phyloP scores from a whole-genome alignment of 2,329 filamentous ascomycete species.

The Neonectria hederae region DNA sequence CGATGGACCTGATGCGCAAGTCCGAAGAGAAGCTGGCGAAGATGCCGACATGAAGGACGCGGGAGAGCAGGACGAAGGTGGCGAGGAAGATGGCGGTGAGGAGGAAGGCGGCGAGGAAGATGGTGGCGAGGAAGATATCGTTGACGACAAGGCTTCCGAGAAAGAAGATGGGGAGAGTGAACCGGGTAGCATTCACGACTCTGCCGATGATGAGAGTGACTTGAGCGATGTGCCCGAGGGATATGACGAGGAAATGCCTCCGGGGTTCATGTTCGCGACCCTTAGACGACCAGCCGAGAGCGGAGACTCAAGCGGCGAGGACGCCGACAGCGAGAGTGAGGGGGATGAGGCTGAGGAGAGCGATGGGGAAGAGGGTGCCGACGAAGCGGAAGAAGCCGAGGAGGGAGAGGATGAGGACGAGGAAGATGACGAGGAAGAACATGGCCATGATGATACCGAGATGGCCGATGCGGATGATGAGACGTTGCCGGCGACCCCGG shows the following conservation, averaged over 20 bases:
- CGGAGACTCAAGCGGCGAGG: slow-evolving; percentile 48
- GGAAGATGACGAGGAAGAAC: slow-evolving; percentile 27
- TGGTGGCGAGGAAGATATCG: slow-evolving; percentile 43
- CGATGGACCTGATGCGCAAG: slow-evolving; percentile 53
- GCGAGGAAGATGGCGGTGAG: slow-evolving; percentile 44
- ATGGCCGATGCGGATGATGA: slow-evolving; percentile 23
- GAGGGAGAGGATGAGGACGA: slow-evolving; percentile 35
- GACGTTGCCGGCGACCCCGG: slow-evolving; percentile 7
- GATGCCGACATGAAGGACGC: slow-evolving; percentile 57
- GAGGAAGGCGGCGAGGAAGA: slow-evolving; percentile 36
- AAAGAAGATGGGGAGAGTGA: slow-evolving; percentile 42
- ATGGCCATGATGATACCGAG: slow-evolving; percentile 31
- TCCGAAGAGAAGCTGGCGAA: slow-evolving; percentile 48
- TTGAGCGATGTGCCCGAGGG: slow-evolving; percentile 63
- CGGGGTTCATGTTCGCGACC: slow-evolving; percentile 63
- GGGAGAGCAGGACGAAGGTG: slow-evolving; percentile 44
- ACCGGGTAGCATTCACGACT: slow-evolving; percentile 69
- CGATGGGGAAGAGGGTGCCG: slow-evolving; percentile 29
- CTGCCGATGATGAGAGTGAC: slow-evolving; percentile 75
- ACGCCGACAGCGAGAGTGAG: slow-evolving; percentile 49
- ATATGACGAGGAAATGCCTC: slow-evolving; percentile 66
- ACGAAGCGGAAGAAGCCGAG: slow-evolving; percentile 38
- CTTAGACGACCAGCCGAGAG: slow-evolving; percentile 46
- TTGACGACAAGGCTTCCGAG: slow-evolving; percentile 42
- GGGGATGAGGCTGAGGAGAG: slow-evolving; percentile 44